phyloP scores from a whole-genome alignment of 306 rosid genomes.

The Glycine latifolia region DNA sequence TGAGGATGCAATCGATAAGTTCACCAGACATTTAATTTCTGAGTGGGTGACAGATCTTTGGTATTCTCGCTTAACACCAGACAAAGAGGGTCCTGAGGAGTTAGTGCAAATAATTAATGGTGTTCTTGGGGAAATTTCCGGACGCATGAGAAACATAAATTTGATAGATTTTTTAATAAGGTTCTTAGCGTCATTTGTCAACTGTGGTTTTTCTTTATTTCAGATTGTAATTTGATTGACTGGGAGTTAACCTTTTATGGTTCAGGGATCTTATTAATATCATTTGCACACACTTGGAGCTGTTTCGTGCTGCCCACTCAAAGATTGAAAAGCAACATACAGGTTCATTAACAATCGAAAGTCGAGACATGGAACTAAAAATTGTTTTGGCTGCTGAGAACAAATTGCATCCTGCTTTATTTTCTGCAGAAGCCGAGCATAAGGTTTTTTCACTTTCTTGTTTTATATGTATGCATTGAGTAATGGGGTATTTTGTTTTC shows the following conservation, averaged over 20 bases:
- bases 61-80: slow-evolving; percentile 94
- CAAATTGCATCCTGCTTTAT: slow-evolving; percentile 96
- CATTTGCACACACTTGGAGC: slow-evolving; percentile 87
- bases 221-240: slow-evolving; percentile 43
- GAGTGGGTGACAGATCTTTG: slow-evolving; percentile 97
- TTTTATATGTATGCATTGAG: slow-evolving; percentile 34
- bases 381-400: slow-evolving; percentile 75
- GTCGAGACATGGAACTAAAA: slow-evolving; percentile 76
- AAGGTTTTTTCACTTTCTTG: slow-evolving; percentile 66
- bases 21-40: slow-evolving; percentile 82
- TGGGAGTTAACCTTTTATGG: slow-evolving; percentile 52
- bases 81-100: slow-evolving; percentile 95
- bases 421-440: slow-evolving; percentile 98
- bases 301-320: slow-evolving; percentile 77
- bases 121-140: slow-evolving; percentile 86
- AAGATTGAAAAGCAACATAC: slow-evolving; percentile 70
- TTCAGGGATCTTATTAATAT: slow-evolving; percentile 91
- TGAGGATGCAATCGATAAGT: slow-evolving; percentile 89
- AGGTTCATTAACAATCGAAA: slow-evolving; percentile 64
- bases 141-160: slow-evolving; percentile 88
- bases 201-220: slow-evolving; percentile 26
- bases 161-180: slow-evolving; percentile 92
- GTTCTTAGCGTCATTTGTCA: slow-evolving; percentile 53
- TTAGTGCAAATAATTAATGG: slow-evolving; percentile 72
- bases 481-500: slow-evolving; percentile 38